Evolutionary conservation across 2,329 filamentous ascomycete species (phyloP), one percentile per base, ranked within the genome.

Genomic region (Cadophora luteo-olivacea): DNA sequence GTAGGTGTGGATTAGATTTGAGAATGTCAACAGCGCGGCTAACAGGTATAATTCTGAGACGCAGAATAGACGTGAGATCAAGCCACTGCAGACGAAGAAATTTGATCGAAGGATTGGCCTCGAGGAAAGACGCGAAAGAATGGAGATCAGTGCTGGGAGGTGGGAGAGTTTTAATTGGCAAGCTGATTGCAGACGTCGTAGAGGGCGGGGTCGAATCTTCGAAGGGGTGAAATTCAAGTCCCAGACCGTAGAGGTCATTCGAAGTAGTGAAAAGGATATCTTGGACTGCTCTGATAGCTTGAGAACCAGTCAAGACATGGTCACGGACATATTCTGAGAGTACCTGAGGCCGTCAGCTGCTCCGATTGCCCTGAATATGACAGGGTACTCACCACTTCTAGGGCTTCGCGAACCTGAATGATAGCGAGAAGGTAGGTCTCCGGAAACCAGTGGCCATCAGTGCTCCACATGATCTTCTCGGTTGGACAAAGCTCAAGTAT

Each of bases 401-500:
- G 80, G 1, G 87, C 91, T 72, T 92, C 87, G 62, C 91, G 85
- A 68, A 93, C 89, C 77, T 95, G 92, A 52, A 85, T 82, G 49
- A 91, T 88, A 0, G 92, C 91, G 4, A 95, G 82, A 74, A 91
- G 86, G 74, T 90, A 96, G 0, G 91, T 93, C 78, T 95, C 92
- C 0, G 92, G 91, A 69, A 92, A 92, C 79, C 87, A 92, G 76
- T 94, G 91, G 0, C 92, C 92, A 75, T 94, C 92, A 0, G 91
- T 94, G 70, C 91, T 93, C 87, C 91, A 95, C 0, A 95, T 80
- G 0, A 96, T 83, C 80, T 95, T 95, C 63, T 87, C 89, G 65
- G 87, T 88, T 0, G 93, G 92, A 25, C 89, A 91, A 4, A 95
- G 78, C 77, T 97, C 93, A 9, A 97, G 80, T 0, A 92, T 87